These are phyloP conservation scores for Heliamphora exappendiculata DNA, from an alignment of 148 eudicot genomes.

Conservation along the genomic window DNA sequence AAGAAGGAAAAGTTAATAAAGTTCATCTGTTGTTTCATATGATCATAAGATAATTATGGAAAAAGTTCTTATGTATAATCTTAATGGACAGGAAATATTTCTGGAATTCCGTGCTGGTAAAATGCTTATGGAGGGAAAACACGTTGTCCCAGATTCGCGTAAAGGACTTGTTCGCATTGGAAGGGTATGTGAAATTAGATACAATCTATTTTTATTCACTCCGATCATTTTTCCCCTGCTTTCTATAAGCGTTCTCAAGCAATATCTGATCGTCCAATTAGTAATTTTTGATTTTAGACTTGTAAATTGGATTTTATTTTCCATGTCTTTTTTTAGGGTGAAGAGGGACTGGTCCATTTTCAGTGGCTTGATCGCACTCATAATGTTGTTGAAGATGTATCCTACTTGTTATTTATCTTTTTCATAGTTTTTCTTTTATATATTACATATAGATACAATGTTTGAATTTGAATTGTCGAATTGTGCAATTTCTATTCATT, in stretches of 20 bases:
- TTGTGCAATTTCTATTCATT: neutral
- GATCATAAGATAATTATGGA: neutral
- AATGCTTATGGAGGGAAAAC: conserved; percentile 79
- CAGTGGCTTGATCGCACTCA: conserved; percentile 84
- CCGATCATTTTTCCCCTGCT: neutral
- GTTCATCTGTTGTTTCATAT: neutral
- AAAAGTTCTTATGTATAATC: neutral
- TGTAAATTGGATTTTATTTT: neutral
- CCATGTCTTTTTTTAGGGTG: conserved; percentile 52
- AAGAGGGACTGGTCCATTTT: conserved; percentile 83
- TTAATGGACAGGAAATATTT: conserved; percentile 42
- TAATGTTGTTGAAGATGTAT: conserved; percentile 84
- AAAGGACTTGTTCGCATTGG: conserved; percentile 84
- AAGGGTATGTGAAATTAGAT: conserved; percentile 44
- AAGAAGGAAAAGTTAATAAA: no score
- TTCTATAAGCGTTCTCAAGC: neutral
- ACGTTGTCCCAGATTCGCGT: conserved; percentile 79
- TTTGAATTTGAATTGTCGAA: no score
- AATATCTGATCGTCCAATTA: neutral
- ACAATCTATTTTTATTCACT: neutral
- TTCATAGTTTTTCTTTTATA: neutral
- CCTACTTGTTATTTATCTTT: conserved; percentile 25
- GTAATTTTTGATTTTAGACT: neutral
- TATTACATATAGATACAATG: neutral
- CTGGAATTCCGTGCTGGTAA: conserved; percentile 96